Percentiles rank a stretch among this genome's conserved stretches.
Evolutionary conservation across 495 filamentous ascomycete species (phyloP).

Genomic region (Aspergillus wentii): DNA sequence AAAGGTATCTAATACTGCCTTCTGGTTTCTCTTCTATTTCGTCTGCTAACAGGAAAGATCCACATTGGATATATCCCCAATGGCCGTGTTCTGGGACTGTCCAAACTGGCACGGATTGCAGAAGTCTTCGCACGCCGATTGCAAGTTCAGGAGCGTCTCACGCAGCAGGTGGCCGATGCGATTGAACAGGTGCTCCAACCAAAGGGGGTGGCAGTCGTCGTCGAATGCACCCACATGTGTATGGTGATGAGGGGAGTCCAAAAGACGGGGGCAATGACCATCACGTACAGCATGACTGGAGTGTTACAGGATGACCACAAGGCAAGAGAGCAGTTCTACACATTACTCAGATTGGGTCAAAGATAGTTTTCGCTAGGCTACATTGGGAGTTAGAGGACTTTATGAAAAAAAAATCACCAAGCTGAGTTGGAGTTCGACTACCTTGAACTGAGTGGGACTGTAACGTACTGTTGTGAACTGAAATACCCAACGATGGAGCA

Average conservation of each 20-base stretch:
- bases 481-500: too few species aligned
- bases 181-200: constrained; percentile 79
- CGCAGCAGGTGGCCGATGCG: constrained; percentile 81
- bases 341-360: constrained; percentile 9
- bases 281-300: constrained; percentile 80
- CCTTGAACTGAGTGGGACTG: too few species aligned
- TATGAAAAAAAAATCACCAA: too few species aligned
- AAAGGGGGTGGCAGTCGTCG: constrained; percentile 73
- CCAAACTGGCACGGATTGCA: constrained; percentile 81
- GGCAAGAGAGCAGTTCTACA: constrained; percentile 1
- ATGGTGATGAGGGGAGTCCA: constrained; percentile 86
- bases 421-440: too few species aligned
- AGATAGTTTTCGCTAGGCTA: too few species aligned
- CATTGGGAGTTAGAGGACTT: too few species aligned
- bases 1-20: too few species aligned
- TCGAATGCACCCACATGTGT: constrained; percentile 83
- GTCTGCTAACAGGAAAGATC: constrained; percentile 59
- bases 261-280: constrained; percentile 69
- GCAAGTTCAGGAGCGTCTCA: constrained; percentile 83
- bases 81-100: constrained; percentile 73
- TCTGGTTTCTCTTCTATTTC: too few species aligned
- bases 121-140: constrained; percentile 83
- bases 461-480: too few species aligned
- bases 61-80: constrained; percentile 89
- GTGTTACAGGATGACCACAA: constrained; percentile 2